These are phyloP conservation scores for Globisporangium carolinianum DNA, from an alignment of 352 stramenopile genomes.

Conservation along the genomic window DNA sequence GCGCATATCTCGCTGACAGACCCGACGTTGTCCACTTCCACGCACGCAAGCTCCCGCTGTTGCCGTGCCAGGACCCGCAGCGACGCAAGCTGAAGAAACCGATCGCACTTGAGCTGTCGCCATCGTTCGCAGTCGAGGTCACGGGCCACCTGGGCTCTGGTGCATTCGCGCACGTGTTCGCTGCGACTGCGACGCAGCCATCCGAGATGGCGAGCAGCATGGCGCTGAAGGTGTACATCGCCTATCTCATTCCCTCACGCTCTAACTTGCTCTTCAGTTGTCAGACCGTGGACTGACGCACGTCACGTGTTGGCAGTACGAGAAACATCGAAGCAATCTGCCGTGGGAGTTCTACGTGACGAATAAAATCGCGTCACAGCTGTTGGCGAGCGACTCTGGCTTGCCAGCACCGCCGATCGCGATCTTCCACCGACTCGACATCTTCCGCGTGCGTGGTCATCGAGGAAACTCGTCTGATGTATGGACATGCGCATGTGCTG, in stretches of 20 bases:
- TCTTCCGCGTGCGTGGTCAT: constrained; percentile 40
- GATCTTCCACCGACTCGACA: constrained; percentile 40
- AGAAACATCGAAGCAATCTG: constrained; percentile 61
- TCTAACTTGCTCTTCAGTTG: background rate
- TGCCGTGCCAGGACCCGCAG: constrained; percentile 35
- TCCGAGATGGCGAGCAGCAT: constrained; percentile 20
- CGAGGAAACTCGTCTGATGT: background rate
- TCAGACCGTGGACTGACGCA: background rate
- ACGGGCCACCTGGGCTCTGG: constrained; percentile 60
- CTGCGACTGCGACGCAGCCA: constrained; percentile 26
- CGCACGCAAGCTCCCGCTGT: constrained; percentile 31
- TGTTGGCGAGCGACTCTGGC: constrained; percentile 15
- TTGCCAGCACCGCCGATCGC: constrained; percentile 22
- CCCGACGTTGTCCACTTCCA: constrained; percentile 46
- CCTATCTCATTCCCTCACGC: no score
- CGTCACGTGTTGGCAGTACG: constrained; percentile 29
- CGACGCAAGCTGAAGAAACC: constrained; percentile 55
- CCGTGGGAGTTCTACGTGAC: constrained; percentile 80
- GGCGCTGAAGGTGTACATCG: constrained; percentile 52
- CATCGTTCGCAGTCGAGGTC: constrained; percentile 29
- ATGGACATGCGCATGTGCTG: background rate
- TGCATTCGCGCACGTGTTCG: constrained; percentile 73
- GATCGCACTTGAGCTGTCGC: constrained; percentile 27
- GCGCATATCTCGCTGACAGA: constrained; percentile 36
- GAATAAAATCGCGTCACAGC: constrained; percentile 36